Evolutionary conservation across 768 basidiomycete genomes (phyloP), one percentile per base, ranked within the genome.

Genomic region (Clavulina sp.): DNA sequence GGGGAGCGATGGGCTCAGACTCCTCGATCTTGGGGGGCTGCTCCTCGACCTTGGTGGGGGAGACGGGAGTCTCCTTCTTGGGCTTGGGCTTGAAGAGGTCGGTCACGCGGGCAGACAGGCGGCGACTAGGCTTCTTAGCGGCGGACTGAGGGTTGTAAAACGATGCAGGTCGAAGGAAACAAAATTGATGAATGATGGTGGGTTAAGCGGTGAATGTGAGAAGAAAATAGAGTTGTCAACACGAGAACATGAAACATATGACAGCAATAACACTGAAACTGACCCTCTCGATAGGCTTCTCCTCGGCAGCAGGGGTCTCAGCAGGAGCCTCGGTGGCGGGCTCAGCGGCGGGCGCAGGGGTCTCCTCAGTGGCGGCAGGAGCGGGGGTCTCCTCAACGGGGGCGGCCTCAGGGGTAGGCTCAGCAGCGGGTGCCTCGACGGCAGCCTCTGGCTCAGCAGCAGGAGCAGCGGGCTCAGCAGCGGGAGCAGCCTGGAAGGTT

Each of bases 1-100:
- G 71, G 53, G 88, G 87, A 51, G 84, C 85, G 56, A 89, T 76
- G 7, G 81, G 81, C 29, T 73, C 60, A 47, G 84, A 84, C 68
- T 84, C 78, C 48, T 87, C 88, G 58, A 91, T 83, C 72, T 80
- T 78, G 57, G 88, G 87, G 34, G 88, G 85, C 64, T 85, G 73
- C 70, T 88, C 84, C 56, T 87, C 81, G 52, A 89, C 84, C 73
- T 87, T 89, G n/a, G n/a, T n/a, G n/a, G n/a, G n/a, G 43, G 84
- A 72, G 52, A 86, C 74, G 24, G 56, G 49, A 50, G 60, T 58
- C 38, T 50, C 80, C 13, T 67, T 58, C 68, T 77, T 84, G 62
- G 72, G 69, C 70, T 74, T 84, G 51, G 73, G 47, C 73, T 81
- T 87, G 77, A 92, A 85, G 66, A 92, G 74, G 50, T 81, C 82